phyloP scores from a whole-genome alignment of 441 rosid genomes.

The Macaranga tanarius region DNA sequence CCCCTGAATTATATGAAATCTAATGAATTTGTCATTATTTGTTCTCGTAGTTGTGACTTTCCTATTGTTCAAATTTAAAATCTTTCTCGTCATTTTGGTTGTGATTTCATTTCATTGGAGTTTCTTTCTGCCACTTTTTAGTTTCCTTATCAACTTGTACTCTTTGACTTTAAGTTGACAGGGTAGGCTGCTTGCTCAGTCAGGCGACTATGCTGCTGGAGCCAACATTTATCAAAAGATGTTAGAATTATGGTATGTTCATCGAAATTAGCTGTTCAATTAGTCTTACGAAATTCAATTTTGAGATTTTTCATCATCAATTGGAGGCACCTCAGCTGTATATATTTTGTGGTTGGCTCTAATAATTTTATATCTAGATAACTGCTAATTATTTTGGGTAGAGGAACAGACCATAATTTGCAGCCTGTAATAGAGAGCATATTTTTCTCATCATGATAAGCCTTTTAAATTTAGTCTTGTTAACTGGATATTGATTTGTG shows the following conservation, averaged over 20 bases:
- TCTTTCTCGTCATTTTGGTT: neutral
- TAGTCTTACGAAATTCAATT: conserved; percentile 7
- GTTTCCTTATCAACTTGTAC: conserved; percentile 43
- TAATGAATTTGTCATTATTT: no score
- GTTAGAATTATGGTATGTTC: conserved; percentile 74
- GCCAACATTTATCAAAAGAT: conserved; percentile 65
- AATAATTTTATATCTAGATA: neutral
- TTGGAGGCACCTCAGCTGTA: conserved; percentile 7
- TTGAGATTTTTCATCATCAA: conserved; percentile 6
- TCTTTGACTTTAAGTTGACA: conserved; percentile 92
- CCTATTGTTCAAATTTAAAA: neutral
- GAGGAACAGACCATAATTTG: neutral
- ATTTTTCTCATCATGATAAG: neutral
- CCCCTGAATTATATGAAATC: no score
- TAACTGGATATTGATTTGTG: neutral
- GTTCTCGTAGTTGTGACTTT: neutral
- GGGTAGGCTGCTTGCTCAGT: conserved; percentile 97
- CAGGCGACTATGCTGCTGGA: conserved; percentile 72
- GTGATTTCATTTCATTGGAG: conserved; percentile 14
- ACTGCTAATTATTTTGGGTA: neutral
- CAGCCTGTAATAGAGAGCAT: neutral
- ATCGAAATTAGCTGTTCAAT: conserved; percentile 1
- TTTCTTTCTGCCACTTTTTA: conserved; percentile 12
- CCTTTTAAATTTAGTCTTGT: neutral
- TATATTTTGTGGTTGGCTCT: neutral